Percentiles rank a stretch among this genome's conserved stretches.
These are phyloP conservation scores for Neurospora discreta DNA, from an alignment of 495 filamentous ascomycete species.

Conservation along the genomic window DNA sequence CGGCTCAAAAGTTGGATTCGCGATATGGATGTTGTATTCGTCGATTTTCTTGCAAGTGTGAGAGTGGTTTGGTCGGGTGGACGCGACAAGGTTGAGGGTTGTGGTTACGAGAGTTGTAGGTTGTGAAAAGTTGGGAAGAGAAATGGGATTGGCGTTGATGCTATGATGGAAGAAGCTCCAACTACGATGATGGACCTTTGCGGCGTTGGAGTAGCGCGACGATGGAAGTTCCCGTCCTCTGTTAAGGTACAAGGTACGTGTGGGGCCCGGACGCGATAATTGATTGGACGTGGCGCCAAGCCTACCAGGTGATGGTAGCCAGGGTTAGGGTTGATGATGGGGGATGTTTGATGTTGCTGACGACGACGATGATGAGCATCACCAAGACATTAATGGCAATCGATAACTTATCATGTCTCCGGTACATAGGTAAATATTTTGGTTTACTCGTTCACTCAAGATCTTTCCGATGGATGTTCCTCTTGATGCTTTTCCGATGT, in stretches of 20 bases:
- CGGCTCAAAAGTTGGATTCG: neutral
- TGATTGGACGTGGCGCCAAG: neutral
- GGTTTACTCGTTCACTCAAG: neutral
- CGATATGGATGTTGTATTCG: neutral
- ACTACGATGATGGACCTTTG: neutral
- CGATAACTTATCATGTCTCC: too few relatives aligned
- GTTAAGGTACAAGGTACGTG: neutral
- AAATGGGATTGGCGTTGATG: neutral
- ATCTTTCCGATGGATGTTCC: rapidly evolving
- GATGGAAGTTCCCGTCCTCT: neutral
- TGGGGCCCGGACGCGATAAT: neutral
- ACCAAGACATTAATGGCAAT: neutral
- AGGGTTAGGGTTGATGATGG: neutral
- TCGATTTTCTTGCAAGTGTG: neutral
- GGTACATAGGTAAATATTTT: too few relatives aligned
- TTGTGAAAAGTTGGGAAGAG: neutral
- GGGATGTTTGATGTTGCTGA: neutral
- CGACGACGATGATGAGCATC: neutral
- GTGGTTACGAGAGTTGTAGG: neutral
- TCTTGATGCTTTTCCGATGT: neutral
- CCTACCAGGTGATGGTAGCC: neutral
- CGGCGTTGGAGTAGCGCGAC: neutral
- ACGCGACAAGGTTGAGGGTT: neutral
- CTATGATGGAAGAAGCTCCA: neutral
- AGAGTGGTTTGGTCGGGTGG: neutral